Conservation (phyloP, 1,284 basidiomycete genomes). For the Trametes sp. region DNA sequence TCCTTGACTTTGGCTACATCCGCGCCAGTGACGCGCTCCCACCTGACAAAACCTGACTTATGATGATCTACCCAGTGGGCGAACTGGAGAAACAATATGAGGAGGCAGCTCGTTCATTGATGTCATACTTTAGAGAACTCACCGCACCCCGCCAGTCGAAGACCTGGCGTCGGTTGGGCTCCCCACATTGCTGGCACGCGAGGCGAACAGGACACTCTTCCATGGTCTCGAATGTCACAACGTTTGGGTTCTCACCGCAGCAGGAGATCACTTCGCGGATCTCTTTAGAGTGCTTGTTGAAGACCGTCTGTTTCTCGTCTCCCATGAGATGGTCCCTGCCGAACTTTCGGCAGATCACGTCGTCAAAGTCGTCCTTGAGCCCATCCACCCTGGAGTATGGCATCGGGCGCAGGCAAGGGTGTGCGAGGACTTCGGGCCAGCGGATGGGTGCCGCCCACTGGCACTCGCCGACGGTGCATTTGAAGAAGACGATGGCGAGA, state of each 20-base stretch:
- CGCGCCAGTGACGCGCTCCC: background rate
- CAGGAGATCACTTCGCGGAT: background rate
- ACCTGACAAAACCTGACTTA: no score
- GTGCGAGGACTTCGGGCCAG: background rate
- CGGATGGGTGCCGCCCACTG: background rate
- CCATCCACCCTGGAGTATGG: background rate
- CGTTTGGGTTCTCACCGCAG: background rate
- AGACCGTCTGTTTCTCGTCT: background rate
- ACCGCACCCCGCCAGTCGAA: background rate
- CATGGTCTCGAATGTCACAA: background rate
- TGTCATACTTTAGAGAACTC: background rate
- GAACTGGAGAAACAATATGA: no score
- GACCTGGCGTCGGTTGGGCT: background rate
- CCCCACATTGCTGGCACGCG: background rate
- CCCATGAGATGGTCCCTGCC: no score
- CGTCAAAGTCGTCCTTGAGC: no score
- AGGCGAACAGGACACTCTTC: background rate
- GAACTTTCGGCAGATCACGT: no score
- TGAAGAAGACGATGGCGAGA: background rate
- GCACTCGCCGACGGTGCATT: background rate
- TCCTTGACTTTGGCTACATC: no score
- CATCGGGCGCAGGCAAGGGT: background rate
- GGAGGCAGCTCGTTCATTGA: no score
- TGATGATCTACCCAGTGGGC: no score
- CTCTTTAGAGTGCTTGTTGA: background rate